phyloP scores from a whole-genome alignment of 108 stramenopile genomes.

The Schizochytrium sp. region DNA sequence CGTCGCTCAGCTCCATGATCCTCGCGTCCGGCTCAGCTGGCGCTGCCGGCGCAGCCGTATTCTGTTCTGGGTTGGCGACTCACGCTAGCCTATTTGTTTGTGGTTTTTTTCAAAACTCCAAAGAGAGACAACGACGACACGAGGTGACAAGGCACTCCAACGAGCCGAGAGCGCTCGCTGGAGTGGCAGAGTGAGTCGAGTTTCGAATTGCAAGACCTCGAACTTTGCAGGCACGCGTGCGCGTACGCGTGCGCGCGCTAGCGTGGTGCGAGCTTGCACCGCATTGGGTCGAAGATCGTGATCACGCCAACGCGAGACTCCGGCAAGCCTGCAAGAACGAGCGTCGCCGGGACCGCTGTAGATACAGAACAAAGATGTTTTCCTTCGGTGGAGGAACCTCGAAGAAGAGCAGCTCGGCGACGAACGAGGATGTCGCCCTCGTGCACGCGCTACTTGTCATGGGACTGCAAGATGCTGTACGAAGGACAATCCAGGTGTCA shows the following conservation, averaged over 20 bases:
- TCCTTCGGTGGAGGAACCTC: neutral
- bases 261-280: too few species aligned
- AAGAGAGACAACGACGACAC: too few species aligned
- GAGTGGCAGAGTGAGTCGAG: too few species aligned
- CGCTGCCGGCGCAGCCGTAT: neutral
- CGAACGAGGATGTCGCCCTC: neutral
- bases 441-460: neutral
- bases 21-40: neutral
- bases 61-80: neutral
- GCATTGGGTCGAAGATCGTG: too few species aligned
- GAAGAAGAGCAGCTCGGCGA: neutral
- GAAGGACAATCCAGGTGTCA: neutral
- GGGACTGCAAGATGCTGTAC: neutral
- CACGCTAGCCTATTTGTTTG: too few species aligned
- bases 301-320: neutral
- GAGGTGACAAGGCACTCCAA: too few species aligned
- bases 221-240: too few species aligned
- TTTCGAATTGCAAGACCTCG: too few species aligned
- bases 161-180: too few species aligned
- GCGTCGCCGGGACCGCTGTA: neutral
- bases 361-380: neutral
- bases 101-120: too few species aligned
- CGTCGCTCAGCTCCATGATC: neutral
- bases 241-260: too few species aligned
- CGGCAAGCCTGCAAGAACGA: neutral